Evolutionary conservation across 805 yeast species (phyloP).

Genomic region (Candida nonsorbophila): DNA sequence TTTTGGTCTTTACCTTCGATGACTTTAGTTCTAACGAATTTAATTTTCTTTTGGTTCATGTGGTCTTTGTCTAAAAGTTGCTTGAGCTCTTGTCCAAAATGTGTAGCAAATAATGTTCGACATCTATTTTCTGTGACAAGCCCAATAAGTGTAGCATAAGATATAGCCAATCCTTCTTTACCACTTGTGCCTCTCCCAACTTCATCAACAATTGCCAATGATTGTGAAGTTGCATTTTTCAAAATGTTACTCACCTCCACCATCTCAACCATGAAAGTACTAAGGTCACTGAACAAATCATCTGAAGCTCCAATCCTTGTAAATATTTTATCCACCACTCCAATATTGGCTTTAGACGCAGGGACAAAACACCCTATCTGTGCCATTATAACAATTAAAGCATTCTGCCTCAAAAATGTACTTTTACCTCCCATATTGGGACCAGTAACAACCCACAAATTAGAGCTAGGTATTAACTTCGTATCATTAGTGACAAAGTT

Average conservation of each 20-base stretch:
- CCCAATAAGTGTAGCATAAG: slow-evolving; percentile 66
- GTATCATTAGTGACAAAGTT: slow-evolving; percentile 44
- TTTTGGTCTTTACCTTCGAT: slow-evolving; percentile 6
- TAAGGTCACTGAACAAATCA: slow-evolving; percentile 66
- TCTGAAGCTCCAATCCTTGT: slow-evolving; percentile 88
- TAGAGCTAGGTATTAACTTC: slow-evolving; percentile 9
- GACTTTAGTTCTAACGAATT: slow-evolving; percentile 29
- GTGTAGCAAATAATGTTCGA: slow-evolving; percentile 85
- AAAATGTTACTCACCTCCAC: slow-evolving; percentile 61
- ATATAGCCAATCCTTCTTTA: slow-evolving; percentile 78
- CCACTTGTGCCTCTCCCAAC: slow-evolving; percentile 87
- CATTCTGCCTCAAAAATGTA: slow-evolving; percentile 70
- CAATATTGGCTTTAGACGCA: slow-evolving; percentile 52
- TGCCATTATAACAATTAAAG: slow-evolving; percentile 58
- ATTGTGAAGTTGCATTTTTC: slow-evolving; percentile 46
- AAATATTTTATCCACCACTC: slow-evolving; percentile 71
- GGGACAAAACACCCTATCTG: slow-evolving; percentile 70
- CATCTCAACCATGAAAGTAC: slow-evolving; percentile 86
- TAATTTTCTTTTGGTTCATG: slow-evolving; percentile 13
- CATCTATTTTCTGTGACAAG: slow-evolving; percentile 53
- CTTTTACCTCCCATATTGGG: slow-evolving; percentile 91
- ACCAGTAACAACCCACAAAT: slow-evolving; percentile 64
- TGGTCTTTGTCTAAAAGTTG: slow-evolving; percentile 26
- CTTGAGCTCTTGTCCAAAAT: slow-evolving; percentile 49
- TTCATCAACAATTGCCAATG: slow-evolving; percentile 68